Evolutionary conservation across 306 rosid species (phyloP).

Genomic region (Oemleria cerasiformis): DNA sequence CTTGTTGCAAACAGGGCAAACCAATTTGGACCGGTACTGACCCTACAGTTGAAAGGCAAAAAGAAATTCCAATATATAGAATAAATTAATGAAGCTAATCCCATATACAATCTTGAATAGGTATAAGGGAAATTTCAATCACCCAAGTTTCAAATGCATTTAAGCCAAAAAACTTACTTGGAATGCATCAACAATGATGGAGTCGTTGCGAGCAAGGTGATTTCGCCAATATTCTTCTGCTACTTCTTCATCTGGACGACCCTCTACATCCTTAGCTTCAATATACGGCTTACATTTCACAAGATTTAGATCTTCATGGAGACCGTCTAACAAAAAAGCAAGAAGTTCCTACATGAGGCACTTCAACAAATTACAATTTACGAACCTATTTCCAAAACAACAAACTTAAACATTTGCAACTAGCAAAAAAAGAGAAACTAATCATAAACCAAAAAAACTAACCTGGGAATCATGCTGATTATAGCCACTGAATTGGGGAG

Average conservation of each 20-base stretch:
- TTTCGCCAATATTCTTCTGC: slow-evolving; percentile 85
- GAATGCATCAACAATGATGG: slow-evolving; percentile 70
- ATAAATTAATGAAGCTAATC: neutral
- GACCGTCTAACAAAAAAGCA: slow-evolving; percentile 89
- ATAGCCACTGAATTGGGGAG: slow-evolving; percentile 79
- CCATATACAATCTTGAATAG: neutral
- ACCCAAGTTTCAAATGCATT: neutral
- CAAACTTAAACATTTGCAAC: slow-evolving; percentile 14
- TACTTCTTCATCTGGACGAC: slow-evolving; percentile 67
- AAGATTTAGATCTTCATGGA: slow-evolving; percentile 89
- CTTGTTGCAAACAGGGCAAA: slow-evolving; percentile 76
- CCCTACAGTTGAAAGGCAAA: slow-evolving; percentile 47
- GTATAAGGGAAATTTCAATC: neutral
- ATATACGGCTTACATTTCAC: slow-evolving; percentile 75
- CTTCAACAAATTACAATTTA: slow-evolving; percentile 19
- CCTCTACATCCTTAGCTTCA: slow-evolving; percentile 76
- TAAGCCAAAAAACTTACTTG: slow-evolving; percentile 46
- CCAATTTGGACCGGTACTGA: slow-evolving; percentile 73
- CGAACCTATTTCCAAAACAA: slow-evolving; percentile 20
- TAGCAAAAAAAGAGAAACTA: slow-evolving; percentile 16
- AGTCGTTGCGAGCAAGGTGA: slow-evolving; percentile 83
- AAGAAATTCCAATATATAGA: slow-evolving; percentile 9
- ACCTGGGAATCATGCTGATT: slow-evolving; percentile 96
- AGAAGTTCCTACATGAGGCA: slow-evolving; percentile 70
- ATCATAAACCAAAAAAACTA: slow-evolving; percentile 24